Evolutionary conservation across 768 basidiomycete genomes (phyloP).

Genomic region (Mycena haematopus): DNA sequence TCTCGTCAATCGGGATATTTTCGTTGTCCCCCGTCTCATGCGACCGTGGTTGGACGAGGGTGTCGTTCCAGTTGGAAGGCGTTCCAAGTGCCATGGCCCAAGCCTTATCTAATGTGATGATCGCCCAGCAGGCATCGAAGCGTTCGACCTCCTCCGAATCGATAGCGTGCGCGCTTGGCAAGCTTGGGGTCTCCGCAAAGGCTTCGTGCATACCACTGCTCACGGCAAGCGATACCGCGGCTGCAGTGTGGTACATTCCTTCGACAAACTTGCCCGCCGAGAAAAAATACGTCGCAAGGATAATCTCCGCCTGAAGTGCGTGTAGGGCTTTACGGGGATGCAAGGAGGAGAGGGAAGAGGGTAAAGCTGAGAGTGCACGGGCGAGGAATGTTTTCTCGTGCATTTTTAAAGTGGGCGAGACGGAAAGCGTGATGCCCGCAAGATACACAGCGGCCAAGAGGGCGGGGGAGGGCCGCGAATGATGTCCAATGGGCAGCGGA

Average conservation of each 20-base stretch:
- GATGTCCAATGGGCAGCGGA: slow-evolving; percentile 33
- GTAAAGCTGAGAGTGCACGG: slow-evolving; percentile 34
- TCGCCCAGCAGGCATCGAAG: slow-evolving; percentile 22
- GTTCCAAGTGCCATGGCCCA: slow-evolving; percentile 26
- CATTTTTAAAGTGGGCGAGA: slow-evolving; percentile 4
- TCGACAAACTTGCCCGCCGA: slow-evolving; percentile 44
- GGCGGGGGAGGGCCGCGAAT: slow-evolving; percentile 30
- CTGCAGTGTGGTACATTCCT: slow-evolving; percentile 43
- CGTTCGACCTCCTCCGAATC: slow-evolving; percentile 20
- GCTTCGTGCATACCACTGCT: slow-evolving; percentile 33
- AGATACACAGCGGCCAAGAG: slow-evolving; percentile 36
- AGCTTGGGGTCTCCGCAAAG: background rate
- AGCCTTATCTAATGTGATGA: slow-evolving; percentile 17
- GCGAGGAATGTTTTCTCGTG: slow-evolving; percentile 38
- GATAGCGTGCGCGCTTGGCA: background rate
- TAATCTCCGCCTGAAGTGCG: slow-evolving; percentile 45
- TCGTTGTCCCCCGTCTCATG: background rate
- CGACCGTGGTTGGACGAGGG: slow-evolving; percentile 21
- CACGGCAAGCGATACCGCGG: slow-evolving; percentile 40
- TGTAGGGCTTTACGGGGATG: slow-evolving; percentile 40
- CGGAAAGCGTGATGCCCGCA: slow-evolving; percentile 21
- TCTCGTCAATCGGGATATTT: background rate
- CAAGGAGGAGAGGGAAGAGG: slow-evolving; percentile 30
- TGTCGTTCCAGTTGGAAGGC: slow-evolving; percentile 4
- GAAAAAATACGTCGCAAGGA: slow-evolving; percentile 52